Evolutionary conservation across 441 rosid genomes (phyloP), one percentile per base, ranked within the genome.

Genomic region (Syzygium malaccense): DNA sequence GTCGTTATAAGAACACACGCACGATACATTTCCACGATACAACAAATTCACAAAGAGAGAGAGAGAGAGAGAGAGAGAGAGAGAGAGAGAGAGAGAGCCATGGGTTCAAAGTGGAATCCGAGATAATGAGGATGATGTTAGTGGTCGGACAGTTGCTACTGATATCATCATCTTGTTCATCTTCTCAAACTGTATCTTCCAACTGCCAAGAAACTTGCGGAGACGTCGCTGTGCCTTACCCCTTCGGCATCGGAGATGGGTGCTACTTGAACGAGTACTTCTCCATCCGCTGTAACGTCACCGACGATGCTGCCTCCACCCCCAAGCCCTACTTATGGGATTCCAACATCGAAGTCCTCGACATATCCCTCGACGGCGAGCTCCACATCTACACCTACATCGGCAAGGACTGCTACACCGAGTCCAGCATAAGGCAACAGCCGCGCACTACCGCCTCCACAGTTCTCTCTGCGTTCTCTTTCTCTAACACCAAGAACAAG

Each of bases 401-500:
- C 11, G 25, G 25, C 58, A 20, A 7, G 26, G 58, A 55, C 25
- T 20, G 25, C 26, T 55, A 55, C 58, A 20, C 8, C 10, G 26
- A 55, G 58, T 20, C 25, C 26, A 4, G 11, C 10, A 4, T 20
- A 18, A 26, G 8, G 58, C 26, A 55, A 55, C 26, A 55, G 25
- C 58, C 4, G 26, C 11, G 6, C 56, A 54, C 20, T 54, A 15
- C 15, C 13, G n/a, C 53, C 53, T 49, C 9, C 53, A 49, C 53
- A 12, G 1, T 15, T 26, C 33, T 86, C 11, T 14, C 86, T 26
- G 23, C 28, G 3, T 91, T 91, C 90, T 75, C 51, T 26, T n/a
- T 91, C 25, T 92, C 93, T 1, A 64, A 79, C 62, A 87, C 90
- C 19, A 26, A 86, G 45, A 93, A 92, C 89, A 93, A 89, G 88